Evolutionary conservation across 257 asterid species (phyloP), one percentile per base, ranked within the genome.

Genomic region (Plectranthus barbatus): DNA sequence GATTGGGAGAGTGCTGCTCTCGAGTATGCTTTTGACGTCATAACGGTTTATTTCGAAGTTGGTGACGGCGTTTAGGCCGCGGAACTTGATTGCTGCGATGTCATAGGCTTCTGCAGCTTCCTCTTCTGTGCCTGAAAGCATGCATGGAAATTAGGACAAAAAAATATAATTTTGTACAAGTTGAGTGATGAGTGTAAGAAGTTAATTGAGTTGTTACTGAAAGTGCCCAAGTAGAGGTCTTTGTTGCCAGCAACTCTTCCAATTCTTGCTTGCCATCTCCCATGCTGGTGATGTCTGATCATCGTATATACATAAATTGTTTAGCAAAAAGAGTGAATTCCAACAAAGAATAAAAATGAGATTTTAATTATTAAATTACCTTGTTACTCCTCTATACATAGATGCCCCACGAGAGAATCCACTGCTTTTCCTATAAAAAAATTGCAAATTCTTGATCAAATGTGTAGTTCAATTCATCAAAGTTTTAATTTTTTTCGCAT

Each of bases 181-280:
- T 3, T 0, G 10, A 7, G n/a, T 31, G 0, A 34, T 37, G n/a
- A n/a, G 9, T 31, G 15, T 49, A 4, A 8, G 1, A 10, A 37
- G 9, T 31, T 31, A 7, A n/a, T 20, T 23, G 7, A 3, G 1
- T 19, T 48, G 89, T 83, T 77, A 90, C 96, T 79, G 81, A 91
- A 91, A 50, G 97, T 87, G 71, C 97, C 96, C 51, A 91, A 74
- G 73, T 91, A 91, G 51, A 91, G 95, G 60, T 91, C 97, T 53
- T 91, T 87, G 77, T 91, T 87, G 20, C 97, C 96, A 56, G 95
- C 97, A 61, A 90, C 97, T 80, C 97, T 85, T 36, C 97, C 97
- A 45, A 87, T 90, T 64, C 97, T 84, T 58, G 95, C 97, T 75
- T 90, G 97, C 97, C 97, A 90, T 75, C 95, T 86, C 72, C 97